These are phyloP conservation scores for Pestalotiopsis sp. DNA, from an alignment of 2,329 filamentous ascomycete genomes.

Conservation along the genomic window DNA sequence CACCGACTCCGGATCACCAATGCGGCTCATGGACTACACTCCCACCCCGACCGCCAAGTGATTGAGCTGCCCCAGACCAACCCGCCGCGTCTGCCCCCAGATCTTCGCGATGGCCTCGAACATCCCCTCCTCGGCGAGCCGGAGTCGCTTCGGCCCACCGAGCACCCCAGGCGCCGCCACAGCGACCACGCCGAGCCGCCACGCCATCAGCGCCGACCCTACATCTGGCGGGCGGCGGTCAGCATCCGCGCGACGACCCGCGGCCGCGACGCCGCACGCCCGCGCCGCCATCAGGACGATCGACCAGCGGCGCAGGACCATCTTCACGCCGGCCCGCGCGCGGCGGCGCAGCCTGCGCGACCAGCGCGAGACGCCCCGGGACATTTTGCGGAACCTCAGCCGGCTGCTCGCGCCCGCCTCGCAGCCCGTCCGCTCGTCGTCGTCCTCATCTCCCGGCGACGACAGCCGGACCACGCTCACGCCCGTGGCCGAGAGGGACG, in stretches of 20 bases:
- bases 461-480: slow-evolving; percentile 27
- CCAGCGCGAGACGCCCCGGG: slow-evolving; percentile 42
- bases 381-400: slow-evolving; percentile 51
- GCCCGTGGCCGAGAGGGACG: slow-evolving; percentile 42
- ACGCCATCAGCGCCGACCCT: slow-evolving; percentile 39
- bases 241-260: slow-evolving; percentile 46
- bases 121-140: slow-evolving; percentile 13
- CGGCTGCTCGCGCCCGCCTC: slow-evolving; percentile 54
- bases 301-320: slow-evolving; percentile 59
- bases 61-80: neutral
- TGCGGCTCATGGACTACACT: neutral
- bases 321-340: slow-evolving; percentile 63
- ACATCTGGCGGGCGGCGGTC: slow-evolving; percentile 44
- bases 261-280: slow-evolving; percentile 60
- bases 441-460: slow-evolving; percentile 35
- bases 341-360: slow-evolving; percentile 60
- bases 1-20: neutral
- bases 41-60: neutral
- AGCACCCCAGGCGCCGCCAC: slow-evolving; percentile 19
- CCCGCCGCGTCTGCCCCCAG: neutral
- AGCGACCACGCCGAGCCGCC: slow-evolving; percentile 33
- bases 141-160: slow-evolving; percentile 28
- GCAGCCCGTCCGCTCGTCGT: slow-evolving; percentile 48
- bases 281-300: slow-evolving; percentile 62
- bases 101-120: slow-evolving; percentile 13